phyloP scores from a whole-genome alignment of 73 alveolate species.

The Paramecium biaurelia region DNA sequence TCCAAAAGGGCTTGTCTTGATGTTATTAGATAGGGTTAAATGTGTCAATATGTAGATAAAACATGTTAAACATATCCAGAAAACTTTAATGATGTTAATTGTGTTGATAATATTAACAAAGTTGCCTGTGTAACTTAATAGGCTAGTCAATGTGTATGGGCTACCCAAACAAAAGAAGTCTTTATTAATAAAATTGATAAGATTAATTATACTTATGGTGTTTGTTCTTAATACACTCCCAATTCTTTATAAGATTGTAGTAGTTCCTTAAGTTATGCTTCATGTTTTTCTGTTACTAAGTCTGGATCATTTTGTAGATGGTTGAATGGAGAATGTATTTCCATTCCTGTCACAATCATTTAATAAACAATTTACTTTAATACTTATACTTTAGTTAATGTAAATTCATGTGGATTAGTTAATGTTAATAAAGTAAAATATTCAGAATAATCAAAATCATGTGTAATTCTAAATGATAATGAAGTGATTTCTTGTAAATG shows the following conservation, averaged over 20 bases:
- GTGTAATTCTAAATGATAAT: not conserved
- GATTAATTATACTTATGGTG: not conserved
- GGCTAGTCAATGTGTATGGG: not conserved
- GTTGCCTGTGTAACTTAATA: not conserved
- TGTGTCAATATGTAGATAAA: not conserved
- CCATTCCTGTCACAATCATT: not conserved
- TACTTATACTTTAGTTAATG: not conserved
- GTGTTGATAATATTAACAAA: not conserved
- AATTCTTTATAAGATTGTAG: not conserved
- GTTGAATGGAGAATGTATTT: not conserved
- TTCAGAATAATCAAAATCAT: not conserved
- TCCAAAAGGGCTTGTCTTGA: not conserved
- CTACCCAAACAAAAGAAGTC: not conserved
- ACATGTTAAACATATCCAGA: not conserved
- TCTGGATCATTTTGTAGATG: not conserved
- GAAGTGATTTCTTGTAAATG: not conserved
- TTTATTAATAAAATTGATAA: not conserved
- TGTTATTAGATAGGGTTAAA: not conserved
- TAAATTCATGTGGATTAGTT: not conserved
- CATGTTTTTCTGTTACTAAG: not conserved
- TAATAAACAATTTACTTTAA: not conserved
- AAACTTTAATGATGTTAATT: not conserved
- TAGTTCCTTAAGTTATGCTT: not conserved
- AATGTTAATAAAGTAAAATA: not conserved
- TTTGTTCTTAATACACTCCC: not conserved